Evolutionary conservation across 257 asterid genomes (phyloP), one percentile per base, ranked within the genome.

Genomic region (Rubia yunnanensis): DNA sequence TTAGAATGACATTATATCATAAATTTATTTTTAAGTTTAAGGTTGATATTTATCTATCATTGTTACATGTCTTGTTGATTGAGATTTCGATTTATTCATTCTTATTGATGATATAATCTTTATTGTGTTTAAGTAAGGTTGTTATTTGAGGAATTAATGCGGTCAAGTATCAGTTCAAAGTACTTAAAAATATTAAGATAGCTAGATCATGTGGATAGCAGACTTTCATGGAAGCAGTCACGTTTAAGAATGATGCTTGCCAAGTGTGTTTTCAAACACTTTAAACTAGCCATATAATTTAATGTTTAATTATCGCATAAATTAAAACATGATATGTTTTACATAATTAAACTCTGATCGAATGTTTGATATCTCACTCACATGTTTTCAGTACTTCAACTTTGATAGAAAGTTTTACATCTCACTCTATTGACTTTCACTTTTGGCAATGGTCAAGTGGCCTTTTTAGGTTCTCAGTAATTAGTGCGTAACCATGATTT

Each of bases 51-150:
- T 17, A 26, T 41, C 59, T 59, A 59, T 68, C 60, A 1, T 10
- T 14, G 20, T 28, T 58, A 30, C 11, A 60, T 44, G 53, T 61
- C 63, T 50, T 61, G 68, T 24, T 17, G 35, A 44, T 63, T 14
- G 39, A 32, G 27, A 9, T 17, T 34, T 60, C 38, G 63, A 26
- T 53, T 60, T 49, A 48, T n/a, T 39, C 68, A 49, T 70, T 32
- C 10, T 46, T 48, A 70, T 10, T 34, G 63, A 30, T 70, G 63
- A 70, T 32, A 35, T 49, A 31, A 70, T 70, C 63, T 23, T 50
- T 61, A 23, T 23, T 60, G 44, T 38, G 10, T 38, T 13, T 38
- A 38, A 38, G 44, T 38, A 38, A 38, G 44, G 9, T 7, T 38
- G 15, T 17, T 10, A 27, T 23, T 10, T 34, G 5, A 18, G 10